Base-by-base conservation (phyloP, 176 grass and related monocot genomes). In the Miscanthus lutarioriparius region DNA sequence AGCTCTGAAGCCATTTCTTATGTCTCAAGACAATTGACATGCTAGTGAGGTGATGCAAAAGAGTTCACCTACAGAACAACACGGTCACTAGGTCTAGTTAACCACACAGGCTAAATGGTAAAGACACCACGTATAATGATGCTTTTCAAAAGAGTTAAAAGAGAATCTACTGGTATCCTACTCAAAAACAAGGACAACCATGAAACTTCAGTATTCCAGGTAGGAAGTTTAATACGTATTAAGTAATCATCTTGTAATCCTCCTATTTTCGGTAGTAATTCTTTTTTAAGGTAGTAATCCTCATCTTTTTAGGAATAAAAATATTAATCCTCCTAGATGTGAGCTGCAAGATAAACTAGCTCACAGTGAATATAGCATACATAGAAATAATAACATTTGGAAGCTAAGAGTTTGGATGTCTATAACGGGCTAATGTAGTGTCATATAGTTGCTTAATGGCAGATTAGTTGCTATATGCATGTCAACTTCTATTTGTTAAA, bases 261-360 rank as follows among this genome's bases (percentile, higher is more conserved):
- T 56, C 51, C 51, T 56, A 22, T 22, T 56, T 56, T 22, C 19
- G 7, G 51, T 22, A 56, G 51, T 56, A 20, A 9, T 56, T 56
- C 51, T 8, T 22, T 56, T 54, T 22, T 56, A 7, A 56, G 19
- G 7, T 22, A 54, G 23, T 48, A 27, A 72, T 45, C 70, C n/a
- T 27, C 39, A 3, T 27, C 28, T 72, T 47, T 47, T 45, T 8
- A 41, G 26, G 12, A 72, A 73, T 44, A 40, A 73, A 73, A 73
- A 83, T 33, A 23, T 17, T 83, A 83, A 83, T 83, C 37, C 38
- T 74, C 63, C 19, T 22, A 53, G 67, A 9, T 48, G 28, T 69
- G 40, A 51, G 28, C 26, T 38, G 25, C 30, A 14, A 36, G 38
- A 32, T 7, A 23, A 74, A 74, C 10, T 43, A 74, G 27, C 39